Base-by-base conservation (phyloP, 78 protist species). In the Dictyostelium purpureum region DNA sequence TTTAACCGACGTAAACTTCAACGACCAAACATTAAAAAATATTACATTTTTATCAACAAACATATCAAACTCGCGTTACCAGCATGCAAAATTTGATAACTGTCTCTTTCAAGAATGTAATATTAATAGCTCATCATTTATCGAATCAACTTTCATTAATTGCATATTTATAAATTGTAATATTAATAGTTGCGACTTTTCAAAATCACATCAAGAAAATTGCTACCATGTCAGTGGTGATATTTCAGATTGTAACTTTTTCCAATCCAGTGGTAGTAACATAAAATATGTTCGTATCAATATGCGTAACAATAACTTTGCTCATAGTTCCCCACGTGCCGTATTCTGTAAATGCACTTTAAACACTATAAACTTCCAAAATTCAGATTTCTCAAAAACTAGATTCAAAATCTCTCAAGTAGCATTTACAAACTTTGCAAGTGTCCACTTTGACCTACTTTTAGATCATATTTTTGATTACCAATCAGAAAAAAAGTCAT, bases 391-490 rank as follows among this genome's bases (percentile, higher is more conserved):
- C 76, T n/a, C 45, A 9, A 40, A 67, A 40, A 40, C 56, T 37
- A 67, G 76, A 67, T 67, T 67, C 31, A 67, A 67, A 67, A n/a
- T 67, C 4, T 67, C 76, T 4, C 76, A 67, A 67, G 21, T 67
- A 6, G 21, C 42, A 10, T 40, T 19, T 67, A 26, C 35, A 9
- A 67, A 38, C n/a, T 67, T 67, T 10, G 6, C 11, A 4, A 7
- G 26, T 67, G 76, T 51, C 16, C 19, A 35, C 16, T 67, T 67
- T 24, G 76, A 67, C 51, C 24, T 38, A 37, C 45, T 40, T 38
- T 9, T 67, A 37, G 76, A 67, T n/a, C 51, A n/a, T 40, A 38
- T 67, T 18, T 67, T 67, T 67, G 76, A 67, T 40, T 40, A 26
- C 14, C 19, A 3, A 61, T 12, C 70, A 11, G 70, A 61, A 31